Evolutionary conservation across 1,139 yeast genomes (phyloP), one percentile per base, ranked within the genome.

Genomic region (Magnusiomyces paraingens): DNA sequence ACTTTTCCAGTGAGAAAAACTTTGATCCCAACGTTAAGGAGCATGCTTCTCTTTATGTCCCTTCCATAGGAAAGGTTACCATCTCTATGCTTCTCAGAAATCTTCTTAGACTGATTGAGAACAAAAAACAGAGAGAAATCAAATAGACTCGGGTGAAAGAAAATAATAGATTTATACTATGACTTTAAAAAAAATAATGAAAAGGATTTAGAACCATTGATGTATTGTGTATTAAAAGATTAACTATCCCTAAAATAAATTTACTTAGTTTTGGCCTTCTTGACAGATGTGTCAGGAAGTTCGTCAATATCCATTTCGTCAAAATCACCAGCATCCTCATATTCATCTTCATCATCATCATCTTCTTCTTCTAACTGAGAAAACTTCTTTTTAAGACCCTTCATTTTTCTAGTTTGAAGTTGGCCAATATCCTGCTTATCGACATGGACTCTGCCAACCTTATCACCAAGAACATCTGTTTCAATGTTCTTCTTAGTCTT

Each of bases 351-450:
- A 12, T 61, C 67, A 10, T 55, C 66, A 18, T 57, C 73, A 6
- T 55, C 66, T 6, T 73, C 80, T 52, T 74, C 81, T 29, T 79
- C 85, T 43, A 77, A 85, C n/a, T 70, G 73, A 67, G 89, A 96
- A 63, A 77, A 90, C 69, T 79, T 83, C 55, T 89, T 77, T 75
- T 94, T 94, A 67, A 93, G 79, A 68, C 99, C 99, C 79, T 94
- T 94, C 96, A 93, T 88, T 82, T 93, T 93, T 75, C 99, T 83
- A 12, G 99, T 91, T 73, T 93, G 99, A 69, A 93, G 73, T 70
- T 84, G 85, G 67, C 81, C 78, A 70, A 94, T 77, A 70, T 93
- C 98, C 77, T 93, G 99, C 71, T 85, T 85, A 72, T 96, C 98
- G 71, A 93, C 86, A 70, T 93, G 99, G 64, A 93, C 82, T 73